Evolutionary conservation across 495 filamentous ascomycete genomes (phyloP).

Genomic region (Apiosordaria backusii): DNA sequence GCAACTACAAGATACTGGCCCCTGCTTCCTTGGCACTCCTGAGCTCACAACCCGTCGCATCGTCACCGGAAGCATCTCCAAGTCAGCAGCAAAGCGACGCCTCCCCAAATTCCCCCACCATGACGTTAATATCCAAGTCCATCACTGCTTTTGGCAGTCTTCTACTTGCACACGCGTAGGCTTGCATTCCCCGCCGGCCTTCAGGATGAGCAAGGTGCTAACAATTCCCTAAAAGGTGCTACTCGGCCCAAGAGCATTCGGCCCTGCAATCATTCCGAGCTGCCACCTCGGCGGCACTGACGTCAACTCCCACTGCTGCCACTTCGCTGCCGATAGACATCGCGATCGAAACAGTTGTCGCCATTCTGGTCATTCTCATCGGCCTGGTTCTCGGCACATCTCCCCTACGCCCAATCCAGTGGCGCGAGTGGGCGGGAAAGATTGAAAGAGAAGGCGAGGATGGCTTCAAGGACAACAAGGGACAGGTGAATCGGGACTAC

Average conservation of each 20-base stretch:
- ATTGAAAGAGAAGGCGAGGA: constrained; percentile 70
- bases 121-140: constrained; percentile 64
- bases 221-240: constrained; percentile 54
- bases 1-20: neutral
- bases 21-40: neutral
- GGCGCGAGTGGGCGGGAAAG: constrained; percentile 79
- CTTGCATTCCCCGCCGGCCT: neutral
- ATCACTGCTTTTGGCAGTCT: constrained; percentile 63
- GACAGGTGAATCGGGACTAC: constrained; percentile 50
- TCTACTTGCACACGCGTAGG: constrained; percentile 72
- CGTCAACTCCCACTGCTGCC: constrained; percentile 30
- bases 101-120: constrained; percentile 24
- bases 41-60: neutral
- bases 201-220: constrained; percentile 4
- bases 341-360: constrained; percentile 68
- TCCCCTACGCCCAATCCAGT: constrained; percentile 70
- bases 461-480: constrained; percentile 68
- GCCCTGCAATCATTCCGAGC: constrained; percentile 58
- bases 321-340: constrained; percentile 69
- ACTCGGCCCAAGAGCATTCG: constrained; percentile 82
- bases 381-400: constrained; percentile 69
- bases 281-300: constrained; percentile 47
- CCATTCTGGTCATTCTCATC: constrained; percentile 62
- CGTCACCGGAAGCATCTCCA: constrained; percentile 8
- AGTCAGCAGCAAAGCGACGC: neutral